Conservation (phyloP, 371 early-diverging fungal genomes). For the Mucor irregularis region DNA sequence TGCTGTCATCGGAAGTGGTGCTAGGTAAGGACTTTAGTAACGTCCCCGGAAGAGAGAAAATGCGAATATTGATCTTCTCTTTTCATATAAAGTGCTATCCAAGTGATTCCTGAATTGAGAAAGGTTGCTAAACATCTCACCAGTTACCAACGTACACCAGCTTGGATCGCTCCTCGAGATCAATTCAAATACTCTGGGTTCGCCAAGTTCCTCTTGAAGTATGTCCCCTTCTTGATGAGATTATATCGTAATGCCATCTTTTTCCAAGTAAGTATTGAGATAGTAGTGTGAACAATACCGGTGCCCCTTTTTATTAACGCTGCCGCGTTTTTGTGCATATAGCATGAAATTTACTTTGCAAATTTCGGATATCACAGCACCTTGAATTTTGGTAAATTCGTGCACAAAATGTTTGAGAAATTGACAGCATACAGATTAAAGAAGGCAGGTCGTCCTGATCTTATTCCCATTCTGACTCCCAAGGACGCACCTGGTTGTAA, state of each 20-base stretch:
- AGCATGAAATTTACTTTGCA: conserved; percentile 9
- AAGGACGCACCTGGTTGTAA: conserved; percentile 58
- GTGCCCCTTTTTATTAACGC: too few relatives aligned
- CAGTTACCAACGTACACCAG: conserved; percentile 56
- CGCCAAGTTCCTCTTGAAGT: conserved; percentile 36
- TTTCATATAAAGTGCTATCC: conserved; percentile 40
- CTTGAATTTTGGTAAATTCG: not conserved
- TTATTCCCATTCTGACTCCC: conserved; percentile 40
- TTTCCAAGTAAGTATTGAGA: not conserved
- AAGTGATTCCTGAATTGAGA: conserved; percentile 50
- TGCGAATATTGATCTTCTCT: not conserved
- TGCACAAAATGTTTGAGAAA: not conserved
- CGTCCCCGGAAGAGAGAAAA: not conserved
- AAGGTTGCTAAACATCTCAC: conserved; percentile 38
- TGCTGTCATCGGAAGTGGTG: conserved; percentile 57
- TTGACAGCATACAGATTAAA: conserved; percentile 1
- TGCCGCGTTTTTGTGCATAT: too few relatives aligned
- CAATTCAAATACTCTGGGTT: conserved; percentile 28
- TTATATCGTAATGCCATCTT: conserved; percentile 19
- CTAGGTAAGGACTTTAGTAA: conserved; percentile 51
- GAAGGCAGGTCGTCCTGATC: not conserved
- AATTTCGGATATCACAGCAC: conserved; percentile 4
- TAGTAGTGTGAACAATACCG: too few relatives aligned
- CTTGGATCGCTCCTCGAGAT: conserved; percentile 40
- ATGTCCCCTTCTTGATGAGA: conserved; percentile 43